Base-by-base conservation (phyloP, 2,329 filamentous ascomycete species). In the Ramularia endophylla region DNA sequence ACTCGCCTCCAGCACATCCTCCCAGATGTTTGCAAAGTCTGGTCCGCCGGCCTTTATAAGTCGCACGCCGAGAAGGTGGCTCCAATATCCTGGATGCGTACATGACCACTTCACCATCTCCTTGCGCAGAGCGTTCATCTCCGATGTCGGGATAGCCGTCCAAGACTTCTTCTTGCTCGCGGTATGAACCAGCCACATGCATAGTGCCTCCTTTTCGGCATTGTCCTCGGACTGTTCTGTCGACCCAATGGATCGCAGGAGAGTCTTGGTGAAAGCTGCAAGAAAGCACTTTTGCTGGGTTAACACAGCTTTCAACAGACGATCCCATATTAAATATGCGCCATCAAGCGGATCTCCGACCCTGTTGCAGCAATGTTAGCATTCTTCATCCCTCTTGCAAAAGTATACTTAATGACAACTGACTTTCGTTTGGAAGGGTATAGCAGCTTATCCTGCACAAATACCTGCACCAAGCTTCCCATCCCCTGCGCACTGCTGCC, bases 121-220 rank as follows among this genome's bases (percentile, higher is more conserved):
- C 16, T 30, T 41, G 15, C 38, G 31, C n/a, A 52, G 39, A 8
- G 27, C 28, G 2, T 32, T 37, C 9, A 35, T 36, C 16, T 53
- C 48, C 9, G 32, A 32, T 3, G 30, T 38, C 27, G 20, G 8
- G 22, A 35, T 8, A 36, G 20, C 20, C 43, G 51, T 22, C 57
- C 53, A 25, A 57, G 47, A 20, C 48, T 48, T 8, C 2, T 56
- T 52, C 3, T 57, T 37, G 4, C 57, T 57, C 18, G 74, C 50
- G 8, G 77, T 60, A 51, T 75, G 71, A 7, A 66, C 50, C 18
- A 74, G 50, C 75, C 75, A 78, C 25, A 66, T 56, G 46, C 64
- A 70, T 22, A 71, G 39, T 2, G 64, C 70, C 56, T 77, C 70
- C 27, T 56, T 56, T 5, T 51, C 45, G 11, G 51, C 46, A 34